These are phyloP conservation scores for Lolium multiflorum DNA, from an alignment of 176 grass and related monocot species.

Conservation along the genomic window DNA sequence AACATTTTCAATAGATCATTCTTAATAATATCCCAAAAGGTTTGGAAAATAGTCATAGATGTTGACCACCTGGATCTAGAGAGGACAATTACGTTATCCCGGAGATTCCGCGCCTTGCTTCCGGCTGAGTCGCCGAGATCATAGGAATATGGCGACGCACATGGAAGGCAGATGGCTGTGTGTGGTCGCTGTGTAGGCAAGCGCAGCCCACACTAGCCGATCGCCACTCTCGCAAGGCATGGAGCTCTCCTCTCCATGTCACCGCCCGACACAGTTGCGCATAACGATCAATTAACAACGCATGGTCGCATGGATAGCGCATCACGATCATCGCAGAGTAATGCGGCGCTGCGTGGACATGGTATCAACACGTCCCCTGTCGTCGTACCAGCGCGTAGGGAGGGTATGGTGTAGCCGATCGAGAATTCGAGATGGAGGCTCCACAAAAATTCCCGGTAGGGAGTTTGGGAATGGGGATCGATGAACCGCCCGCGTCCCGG, in stretches of 20 bases:
- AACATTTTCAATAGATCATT: too few species aligned
- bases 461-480: constrained; percentile 17
- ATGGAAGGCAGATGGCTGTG: too few species aligned
- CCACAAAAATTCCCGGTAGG: not conserved
- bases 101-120: constrained; percentile 31
- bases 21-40: too few species aligned
- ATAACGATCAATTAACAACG: not conserved
- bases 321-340: not conserved
- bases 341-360: not conserved
- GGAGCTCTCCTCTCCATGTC: not conserved
- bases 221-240: not conserved
- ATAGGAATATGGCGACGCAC: constrained; percentile 37
- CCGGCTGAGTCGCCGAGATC: constrained; percentile 28
- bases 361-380: not conserved
- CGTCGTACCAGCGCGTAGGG: too few species aligned
- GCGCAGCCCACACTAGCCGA: not conserved
- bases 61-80: constrained; percentile 44
- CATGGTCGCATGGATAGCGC: not conserved
- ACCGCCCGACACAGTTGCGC: constrained; percentile 3
- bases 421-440: not conserved
- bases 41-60: too few species aligned
- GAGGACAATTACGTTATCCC: not conserved
- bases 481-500: not conserved
- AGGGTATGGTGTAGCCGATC: too few species aligned
- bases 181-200: constrained; percentile 15